Conservation (phyloP, 192 early-diverging fungal species). For the Backusella tuberculispora region DNA sequence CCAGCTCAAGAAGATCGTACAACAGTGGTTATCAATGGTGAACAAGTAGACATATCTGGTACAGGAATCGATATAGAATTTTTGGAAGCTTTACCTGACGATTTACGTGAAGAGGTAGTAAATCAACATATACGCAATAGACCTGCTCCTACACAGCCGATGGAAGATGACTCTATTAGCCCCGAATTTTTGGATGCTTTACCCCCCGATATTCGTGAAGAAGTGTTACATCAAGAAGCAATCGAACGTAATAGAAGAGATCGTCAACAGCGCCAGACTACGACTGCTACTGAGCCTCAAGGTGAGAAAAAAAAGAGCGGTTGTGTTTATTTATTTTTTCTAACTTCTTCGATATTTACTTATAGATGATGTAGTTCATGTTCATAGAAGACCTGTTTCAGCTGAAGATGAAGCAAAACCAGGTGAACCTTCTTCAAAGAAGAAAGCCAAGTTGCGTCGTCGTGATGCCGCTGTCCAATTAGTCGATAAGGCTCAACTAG, state of each 20-base stretch:
- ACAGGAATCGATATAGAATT: conserved; percentile 95
- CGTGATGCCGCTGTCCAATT: conserved; percentile 74
- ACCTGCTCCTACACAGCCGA: conserved; percentile 33
- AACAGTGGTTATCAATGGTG: conserved; percentile 78
- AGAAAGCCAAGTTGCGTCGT: conserved; percentile 49
- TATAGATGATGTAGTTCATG: neutral
- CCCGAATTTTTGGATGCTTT: conserved; percentile 91
- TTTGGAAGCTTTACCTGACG: conserved; percentile 92
- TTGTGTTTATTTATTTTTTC: neutral
- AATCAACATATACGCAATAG: conserved; percentile 69
- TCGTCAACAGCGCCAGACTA: conserved; percentile 52
- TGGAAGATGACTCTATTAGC: conserved; percentile 56
- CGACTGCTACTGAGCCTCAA: conserved; percentile 1
- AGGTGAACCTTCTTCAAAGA: conserved; percentile 21
- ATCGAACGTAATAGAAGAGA: conserved; percentile 69
- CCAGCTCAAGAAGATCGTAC: conserved; percentile 46
- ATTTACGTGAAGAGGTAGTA: conserved; percentile 90
- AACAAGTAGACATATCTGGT: conserved; percentile 86
- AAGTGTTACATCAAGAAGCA: conserved; percentile 79
- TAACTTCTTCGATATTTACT: neutral
- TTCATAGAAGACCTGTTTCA: conserved; percentile 9
- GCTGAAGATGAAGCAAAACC: conserved; percentile 1
- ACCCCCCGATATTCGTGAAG: conserved; percentile 88
- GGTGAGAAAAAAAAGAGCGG: neutral
- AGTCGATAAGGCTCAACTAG: conserved; percentile 79